phyloP scores from a whole-genome alignment of 2,329 filamentous ascomycete genomes.

The Penicillium frequentans region DNA sequence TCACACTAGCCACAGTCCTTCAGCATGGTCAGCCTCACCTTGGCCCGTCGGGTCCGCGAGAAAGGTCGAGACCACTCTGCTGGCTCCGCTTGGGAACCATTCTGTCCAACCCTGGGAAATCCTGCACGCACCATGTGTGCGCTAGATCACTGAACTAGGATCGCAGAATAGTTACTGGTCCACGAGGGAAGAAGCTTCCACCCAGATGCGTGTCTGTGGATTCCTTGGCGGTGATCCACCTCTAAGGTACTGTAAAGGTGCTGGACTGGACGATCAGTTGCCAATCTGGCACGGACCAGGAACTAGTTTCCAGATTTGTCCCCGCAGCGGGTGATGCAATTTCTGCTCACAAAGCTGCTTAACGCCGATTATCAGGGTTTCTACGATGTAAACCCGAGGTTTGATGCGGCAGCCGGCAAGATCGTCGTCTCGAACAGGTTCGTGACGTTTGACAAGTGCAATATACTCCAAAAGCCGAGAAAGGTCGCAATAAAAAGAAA shows the following conservation, averaged over 20 bases:
- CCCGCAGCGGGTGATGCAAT: background rate
- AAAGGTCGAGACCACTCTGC: background rate
- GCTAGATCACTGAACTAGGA: constrained; percentile 1
- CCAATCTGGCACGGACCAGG: constrained; percentile 18
- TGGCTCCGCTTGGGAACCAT: background rate
- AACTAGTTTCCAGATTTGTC: constrained; percentile 10
- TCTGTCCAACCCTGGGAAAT: background rate
- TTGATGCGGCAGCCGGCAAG: background rate
- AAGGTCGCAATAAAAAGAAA: constrained; percentile 12
- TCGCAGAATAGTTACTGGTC: constrained; percentile 7
- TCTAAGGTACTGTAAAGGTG: background rate
- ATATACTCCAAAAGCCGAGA: background rate
- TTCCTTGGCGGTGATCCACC: constrained; percentile 5
- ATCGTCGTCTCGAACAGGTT: background rate
- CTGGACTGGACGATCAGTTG: constrained; percentile 14
- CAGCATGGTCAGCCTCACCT: constrained; percentile 15
- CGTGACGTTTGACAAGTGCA: background rate
- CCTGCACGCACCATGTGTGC: constrained; percentile 9
- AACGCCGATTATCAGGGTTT: background rate
- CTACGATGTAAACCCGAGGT: background rate
- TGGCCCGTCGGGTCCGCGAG: background rate
- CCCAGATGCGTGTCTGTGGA: background rate
- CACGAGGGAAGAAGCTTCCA: constrained; percentile 15
- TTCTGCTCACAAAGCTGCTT: background rate
- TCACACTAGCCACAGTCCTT: constrained; percentile 11